Evolutionary conservation across 345 rosid genomes (phyloP).

Genomic region (Odontarrhena argentea): DNA sequence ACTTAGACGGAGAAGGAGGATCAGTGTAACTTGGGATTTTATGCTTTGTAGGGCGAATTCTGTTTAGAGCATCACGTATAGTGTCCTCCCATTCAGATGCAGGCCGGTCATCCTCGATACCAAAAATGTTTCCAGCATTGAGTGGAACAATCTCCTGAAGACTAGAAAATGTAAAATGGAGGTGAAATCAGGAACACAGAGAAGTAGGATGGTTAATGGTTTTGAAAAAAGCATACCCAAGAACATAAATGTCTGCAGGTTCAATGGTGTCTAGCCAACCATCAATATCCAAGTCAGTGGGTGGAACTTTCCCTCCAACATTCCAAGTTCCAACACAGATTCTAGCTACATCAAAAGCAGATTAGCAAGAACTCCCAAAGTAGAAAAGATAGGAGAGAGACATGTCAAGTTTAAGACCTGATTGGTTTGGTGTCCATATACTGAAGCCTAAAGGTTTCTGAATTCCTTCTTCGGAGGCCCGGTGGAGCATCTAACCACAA

Average conservation of each 20-base stretch:
- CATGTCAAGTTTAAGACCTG: slow-evolving; percentile 46
- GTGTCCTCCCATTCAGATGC: slow-evolving; percentile 78
- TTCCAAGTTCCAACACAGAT: slow-evolving; percentile 81
- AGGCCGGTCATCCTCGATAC: slow-evolving; percentile 82
- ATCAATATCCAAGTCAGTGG: slow-evolving; percentile 71
- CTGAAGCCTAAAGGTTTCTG: slow-evolving; percentile 83
- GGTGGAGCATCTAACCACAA: no score
- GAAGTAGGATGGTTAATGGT: no score
- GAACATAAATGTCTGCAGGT: slow-evolving; percentile 83
- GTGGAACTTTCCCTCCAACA: slow-evolving; percentile 74
- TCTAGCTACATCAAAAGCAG: slow-evolving; percentile 43
- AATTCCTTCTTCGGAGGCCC: slow-evolving; percentile 56
- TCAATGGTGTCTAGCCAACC: slow-evolving; percentile 65
- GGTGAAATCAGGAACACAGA: slow-evolving; percentile 7
- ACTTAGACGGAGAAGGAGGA: slow-evolving; percentile 86
- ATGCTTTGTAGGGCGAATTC: slow-evolving; percentile 48
- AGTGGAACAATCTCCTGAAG: slow-evolving; percentile 93
- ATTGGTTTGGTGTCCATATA: slow-evolving; percentile 77
- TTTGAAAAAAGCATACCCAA: slow-evolving; percentile 50
- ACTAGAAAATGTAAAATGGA: slow-evolving; percentile 43
- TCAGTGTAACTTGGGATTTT: slow-evolving; percentile 76
- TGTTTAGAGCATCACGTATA: slow-evolving; percentile 68
- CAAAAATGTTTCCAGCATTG: slow-evolving; percentile 84
- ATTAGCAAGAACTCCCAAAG: slow-evolving; percentile 16
- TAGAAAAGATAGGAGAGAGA: slow-evolving; percentile 3